Percentiles rank a stretch among this genome's conserved stretches.
These are phyloP conservation scores for Cercophora samala DNA, from an alignment of 495 filamentous ascomycete genomes.

Conservation along the genomic window DNA sequence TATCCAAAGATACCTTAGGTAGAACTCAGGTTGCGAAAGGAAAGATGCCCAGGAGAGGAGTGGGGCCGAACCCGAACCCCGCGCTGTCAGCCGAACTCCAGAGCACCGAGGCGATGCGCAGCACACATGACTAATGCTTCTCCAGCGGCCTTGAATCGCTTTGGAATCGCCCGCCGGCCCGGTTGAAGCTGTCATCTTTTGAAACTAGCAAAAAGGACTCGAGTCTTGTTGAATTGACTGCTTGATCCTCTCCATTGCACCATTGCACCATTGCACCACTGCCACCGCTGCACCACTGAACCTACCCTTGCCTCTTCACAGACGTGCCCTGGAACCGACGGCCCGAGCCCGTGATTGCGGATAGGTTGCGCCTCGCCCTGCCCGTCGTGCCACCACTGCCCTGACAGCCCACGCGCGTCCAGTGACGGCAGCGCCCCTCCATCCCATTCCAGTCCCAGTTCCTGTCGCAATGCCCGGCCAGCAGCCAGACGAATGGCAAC, in stretches of 20 bases:
- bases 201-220: neutral
- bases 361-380: neutral
- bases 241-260: conserved; percentile 1
- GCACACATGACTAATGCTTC: conserved; percentile 27
- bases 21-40: too few relatives aligned
- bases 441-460: conserved; percentile 11
- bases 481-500: conserved; percentile 18
- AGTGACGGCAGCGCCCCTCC: too few relatives aligned
- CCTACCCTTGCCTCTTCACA: too few relatives aligned
- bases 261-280: neutral
- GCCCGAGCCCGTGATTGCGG: conserved; percentile 8
- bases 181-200: conserved; percentile 1
- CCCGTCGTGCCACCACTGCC: neutral
- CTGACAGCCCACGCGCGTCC: neutral
- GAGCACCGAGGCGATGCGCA: conserved; percentile 4
- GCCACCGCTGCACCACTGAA: conserved; percentile 1
- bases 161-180: conserved; percentile 6
- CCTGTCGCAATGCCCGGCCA: conserved; percentile 5
- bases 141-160: conserved; percentile 8
- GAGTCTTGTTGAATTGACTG: neutral
- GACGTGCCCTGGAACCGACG: conserved; percentile 8
- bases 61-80: neutral
- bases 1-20: too few relatives aligned
- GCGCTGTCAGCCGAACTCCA: conserved; percentile 1
- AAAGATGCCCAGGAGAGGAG: neutral